These are phyloP conservation scores for Suillus luteus DNA, from an alignment of 768 basidiomycete species.

Conservation along the genomic window DNA sequence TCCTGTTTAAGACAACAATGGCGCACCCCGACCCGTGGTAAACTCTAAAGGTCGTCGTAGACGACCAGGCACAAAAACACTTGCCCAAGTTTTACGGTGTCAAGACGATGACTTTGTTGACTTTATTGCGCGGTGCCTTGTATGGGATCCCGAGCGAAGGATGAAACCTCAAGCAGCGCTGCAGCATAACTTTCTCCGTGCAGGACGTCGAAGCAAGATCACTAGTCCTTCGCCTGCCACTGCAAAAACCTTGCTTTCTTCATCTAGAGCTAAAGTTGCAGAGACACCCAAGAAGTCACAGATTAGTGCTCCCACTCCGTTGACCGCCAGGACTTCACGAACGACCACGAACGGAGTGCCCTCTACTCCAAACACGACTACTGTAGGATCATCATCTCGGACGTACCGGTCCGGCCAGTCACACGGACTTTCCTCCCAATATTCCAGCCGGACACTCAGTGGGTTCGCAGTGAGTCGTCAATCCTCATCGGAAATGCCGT, in stretches of 20 bases:
- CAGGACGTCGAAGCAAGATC: constrained; percentile 57
- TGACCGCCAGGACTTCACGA: constrained; percentile 75
- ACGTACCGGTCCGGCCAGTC: constrained; percentile 71
- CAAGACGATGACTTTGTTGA: constrained; percentile 96
- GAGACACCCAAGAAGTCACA: constrained; percentile 88
- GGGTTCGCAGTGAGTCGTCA: constrained; percentile 62
- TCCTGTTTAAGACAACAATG: constrained; percentile 72
- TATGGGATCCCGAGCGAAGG: constrained; percentile 96
- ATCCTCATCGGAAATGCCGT: constrained; percentile 35
- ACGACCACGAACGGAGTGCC: constrained; percentile 51
- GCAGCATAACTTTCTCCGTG: constrained; percentile 86
- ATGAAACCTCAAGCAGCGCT: constrained; percentile 92
- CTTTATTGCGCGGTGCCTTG: constrained; percentile 95
- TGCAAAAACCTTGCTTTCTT: constrained; percentile 57
- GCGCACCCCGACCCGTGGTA: constrained; percentile 89
- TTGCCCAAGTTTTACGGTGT: constrained; percentile 85
- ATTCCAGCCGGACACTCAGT: constrained; percentile 73
- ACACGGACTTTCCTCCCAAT: constrained; percentile 71
- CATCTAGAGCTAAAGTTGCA: constrained; percentile 58
- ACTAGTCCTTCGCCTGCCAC: constrained; percentile 45
- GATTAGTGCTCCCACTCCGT: constrained; percentile 86
- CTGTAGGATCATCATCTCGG: constrained; percentile 60
- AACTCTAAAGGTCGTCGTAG: constrained; percentile 96
- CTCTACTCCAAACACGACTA: constrained; percentile 61
- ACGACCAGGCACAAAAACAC: constrained; percentile 87